Base-by-base conservation (phyloP, 768 basidiomycete species). In the Butyriboletus loyo region DNA sequence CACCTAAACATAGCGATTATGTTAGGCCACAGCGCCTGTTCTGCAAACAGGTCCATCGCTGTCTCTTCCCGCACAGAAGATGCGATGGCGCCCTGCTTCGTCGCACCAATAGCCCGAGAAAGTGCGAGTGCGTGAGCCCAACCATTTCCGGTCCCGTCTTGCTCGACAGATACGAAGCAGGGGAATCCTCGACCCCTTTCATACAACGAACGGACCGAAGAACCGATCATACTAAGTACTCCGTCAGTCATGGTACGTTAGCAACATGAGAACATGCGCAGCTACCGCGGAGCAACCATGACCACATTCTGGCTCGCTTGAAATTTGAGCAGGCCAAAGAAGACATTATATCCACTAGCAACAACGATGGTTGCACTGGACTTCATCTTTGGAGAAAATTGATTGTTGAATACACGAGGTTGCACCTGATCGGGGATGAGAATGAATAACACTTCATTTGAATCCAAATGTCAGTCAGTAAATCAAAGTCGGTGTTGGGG, bases 291-390 rank as follows among this genome's bases (percentile, higher is more conserved):
- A 17, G 83, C 83, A 44, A 85, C 83, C 83, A 85, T 85, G 24
- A 84, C 77, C 25, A 84, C 81, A 61, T 83, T 76, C 58, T 84
- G 82, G 19, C 71, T 66, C 1, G 76, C 66, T 46, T 73, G 72
- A 64, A 85, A 83, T 31, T 80, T 66, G 24, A 85, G 69, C 19
- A 84, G 71, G 56, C 80, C 80, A 71, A 72, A 84, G 65, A 81
- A 82, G 31, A 85, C 82, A 52, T 85, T 85, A 58, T 85, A 85
- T 31, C 83, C 84, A 50, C 82, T 83, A 38, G 84, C 84, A 45
- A 85, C 75, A 11, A 84, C 79, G 49, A 84, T 75, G 9, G 76
- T 72, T 7, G 73, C 76, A 27, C 65, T 65, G 27, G 69, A 62
- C 66, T 82, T 83, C 68, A 84, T 60, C 22, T 72, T 68, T 0